Conservation (phyloP, 2,329 filamentous ascomycete species). For the Arthrobotrys sphaeroides region DNA sequence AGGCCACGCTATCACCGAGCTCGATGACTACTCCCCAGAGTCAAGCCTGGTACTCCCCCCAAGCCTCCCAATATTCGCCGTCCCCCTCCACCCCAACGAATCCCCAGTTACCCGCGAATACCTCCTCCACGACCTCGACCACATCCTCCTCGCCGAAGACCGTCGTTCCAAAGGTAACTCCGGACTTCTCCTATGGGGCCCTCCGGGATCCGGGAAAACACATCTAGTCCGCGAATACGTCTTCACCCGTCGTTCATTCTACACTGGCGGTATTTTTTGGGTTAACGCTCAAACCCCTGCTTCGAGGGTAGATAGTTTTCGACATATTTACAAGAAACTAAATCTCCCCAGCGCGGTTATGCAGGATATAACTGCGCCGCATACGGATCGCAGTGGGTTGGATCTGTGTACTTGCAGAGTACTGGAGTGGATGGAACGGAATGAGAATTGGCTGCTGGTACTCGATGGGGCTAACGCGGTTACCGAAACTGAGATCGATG, state of each 20-base stretch:
- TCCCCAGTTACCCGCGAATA: constrained; percentile 71
- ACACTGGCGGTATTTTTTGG: constrained; percentile 76
- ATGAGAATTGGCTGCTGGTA: constrained; percentile 73
- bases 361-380: constrained; percentile 71
- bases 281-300: constrained; percentile 67
- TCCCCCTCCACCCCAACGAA: constrained; percentile 63
- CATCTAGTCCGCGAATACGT: constrained; percentile 75
- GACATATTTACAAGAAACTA: constrained; percentile 54
- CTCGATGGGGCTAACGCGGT: constrained; percentile 74
- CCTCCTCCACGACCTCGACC: constrained; percentile 70
- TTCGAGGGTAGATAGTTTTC: constrained; percentile 36
- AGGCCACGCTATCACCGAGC: constrained; percentile 21
- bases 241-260: constrained; percentile 64
- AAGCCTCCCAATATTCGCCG: constrained; percentile 46
- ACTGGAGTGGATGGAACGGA: constrained; percentile 70
- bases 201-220: constrained; percentile 74
- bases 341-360: constrained; percentile 63
- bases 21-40: constrained; percentile 24
- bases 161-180: constrained; percentile 69
- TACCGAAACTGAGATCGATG: constrained; percentile 65
- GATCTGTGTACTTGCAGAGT: constrained; percentile 68
- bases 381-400: constrained; percentile 64
- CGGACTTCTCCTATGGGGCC: constrained; percentile 72
- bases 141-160: constrained; percentile 69
- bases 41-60: constrained; percentile 43